A percentile compares a stretch with the other conserved stretches of the same genome.
These are phyloP conservation scores for Ophiosphaerella narmari DNA, from an alignment of 2,329 filamentous ascomycete species.

Conservation along the genomic window DNA sequence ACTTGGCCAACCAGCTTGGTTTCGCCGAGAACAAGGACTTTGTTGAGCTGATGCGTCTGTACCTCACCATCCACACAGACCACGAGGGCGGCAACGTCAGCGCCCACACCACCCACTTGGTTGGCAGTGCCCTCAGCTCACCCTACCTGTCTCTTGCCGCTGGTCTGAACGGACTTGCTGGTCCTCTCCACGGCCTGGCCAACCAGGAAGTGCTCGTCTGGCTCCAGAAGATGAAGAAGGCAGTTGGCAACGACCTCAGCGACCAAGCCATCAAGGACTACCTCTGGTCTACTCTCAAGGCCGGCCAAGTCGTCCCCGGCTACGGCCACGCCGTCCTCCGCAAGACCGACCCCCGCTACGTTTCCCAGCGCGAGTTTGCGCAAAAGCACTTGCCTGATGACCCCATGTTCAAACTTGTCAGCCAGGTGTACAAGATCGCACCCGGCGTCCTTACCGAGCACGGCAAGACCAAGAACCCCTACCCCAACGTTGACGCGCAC, in stretches of 20 bases:
- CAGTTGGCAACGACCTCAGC: slow-evolving; percentile 89
- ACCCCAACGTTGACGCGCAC: slow-evolving; percentile 98
- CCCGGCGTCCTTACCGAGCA: slow-evolving; percentile 97
- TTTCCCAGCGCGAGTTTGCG: slow-evolving; percentile 96
- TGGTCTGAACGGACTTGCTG: slow-evolving; percentile 96
- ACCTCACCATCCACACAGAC: slow-evolving; percentile 99
- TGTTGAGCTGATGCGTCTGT: slow-evolving; percentile 96
- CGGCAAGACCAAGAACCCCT: slow-evolving; percentile 99
- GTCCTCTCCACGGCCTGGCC: slow-evolving; percentile 96
- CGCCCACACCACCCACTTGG: slow-evolving; percentile 97
- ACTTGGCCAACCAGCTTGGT: slow-evolving; percentile 99
- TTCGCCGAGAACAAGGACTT: slow-evolving; percentile 96
- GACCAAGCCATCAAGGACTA: slow-evolving; percentile 98
- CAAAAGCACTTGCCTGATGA: slow-evolving; percentile 92
- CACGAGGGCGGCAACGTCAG: slow-evolving; percentile 99
- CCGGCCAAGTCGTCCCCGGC: slow-evolving; percentile 92
- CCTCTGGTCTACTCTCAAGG: slow-evolving; percentile 96
- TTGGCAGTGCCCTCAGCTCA: slow-evolving; percentile 94
- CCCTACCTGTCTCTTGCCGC: slow-evolving; percentile 96
- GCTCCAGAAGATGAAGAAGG: slow-evolving; percentile 98
- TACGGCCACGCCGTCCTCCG: slow-evolving; percentile 99
- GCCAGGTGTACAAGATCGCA: slow-evolving; percentile 99
- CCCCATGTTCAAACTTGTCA: slow-evolving; percentile 99
- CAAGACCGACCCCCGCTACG: slow-evolving; percentile 99
- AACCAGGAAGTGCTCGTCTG: slow-evolving; percentile 99